These are phyloP conservation scores for Globisporangium cederbergense DNA, from an alignment of 352 stramenopile genomes.

Conservation along the genomic window DNA sequence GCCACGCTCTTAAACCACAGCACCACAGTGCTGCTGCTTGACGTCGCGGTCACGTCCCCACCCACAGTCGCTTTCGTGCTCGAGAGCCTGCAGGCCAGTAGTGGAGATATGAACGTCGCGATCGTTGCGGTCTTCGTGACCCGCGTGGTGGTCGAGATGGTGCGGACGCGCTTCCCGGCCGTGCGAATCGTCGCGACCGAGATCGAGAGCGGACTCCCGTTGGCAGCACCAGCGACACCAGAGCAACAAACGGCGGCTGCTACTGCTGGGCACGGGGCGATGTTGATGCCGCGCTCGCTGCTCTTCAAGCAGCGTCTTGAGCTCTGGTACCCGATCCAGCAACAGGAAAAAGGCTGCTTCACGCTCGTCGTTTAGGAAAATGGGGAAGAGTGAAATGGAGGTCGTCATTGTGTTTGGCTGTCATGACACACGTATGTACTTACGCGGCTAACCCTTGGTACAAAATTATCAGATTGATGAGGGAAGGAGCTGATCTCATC, in stretches of 20 bases:
- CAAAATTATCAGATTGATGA: too few relatives aligned
- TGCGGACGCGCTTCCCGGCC: constrained; percentile 7
- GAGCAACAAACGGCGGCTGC: not conserved
- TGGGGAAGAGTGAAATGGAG: too few relatives aligned
- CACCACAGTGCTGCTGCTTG: constrained; percentile 7
- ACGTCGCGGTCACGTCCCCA: constrained; percentile 14
- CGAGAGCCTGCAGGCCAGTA: constrained; percentile 13
- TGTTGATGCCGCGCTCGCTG: constrained; percentile 1
- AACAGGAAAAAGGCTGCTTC: not conserved
- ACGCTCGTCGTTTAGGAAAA: too few relatives aligned
- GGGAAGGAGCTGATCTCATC: too few relatives aligned
- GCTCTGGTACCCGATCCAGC: not conserved
- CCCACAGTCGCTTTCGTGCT: constrained; percentile 11
- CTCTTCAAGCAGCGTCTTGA: constrained; percentile 17
- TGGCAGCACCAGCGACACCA: too few relatives aligned
- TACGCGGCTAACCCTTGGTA: too few relatives aligned
- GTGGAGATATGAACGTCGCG: constrained; percentile 7
- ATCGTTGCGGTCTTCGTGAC: constrained; percentile 14
- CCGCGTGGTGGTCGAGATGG: constrained; percentile 10
- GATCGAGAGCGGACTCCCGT: constrained; percentile 5
- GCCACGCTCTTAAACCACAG: constrained; percentile 14
- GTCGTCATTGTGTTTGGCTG: too few relatives aligned
- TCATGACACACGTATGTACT: too few relatives aligned
- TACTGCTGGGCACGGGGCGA: too few relatives aligned
- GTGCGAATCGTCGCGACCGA: constrained; percentile 16